Percentiles rank a stretch among this genome's conserved stretches.
Evolutionary conservation across 1,284 basidiomycete species (phyloP).

Genomic region (Cutaneotrichosporon dermatis): DNA sequence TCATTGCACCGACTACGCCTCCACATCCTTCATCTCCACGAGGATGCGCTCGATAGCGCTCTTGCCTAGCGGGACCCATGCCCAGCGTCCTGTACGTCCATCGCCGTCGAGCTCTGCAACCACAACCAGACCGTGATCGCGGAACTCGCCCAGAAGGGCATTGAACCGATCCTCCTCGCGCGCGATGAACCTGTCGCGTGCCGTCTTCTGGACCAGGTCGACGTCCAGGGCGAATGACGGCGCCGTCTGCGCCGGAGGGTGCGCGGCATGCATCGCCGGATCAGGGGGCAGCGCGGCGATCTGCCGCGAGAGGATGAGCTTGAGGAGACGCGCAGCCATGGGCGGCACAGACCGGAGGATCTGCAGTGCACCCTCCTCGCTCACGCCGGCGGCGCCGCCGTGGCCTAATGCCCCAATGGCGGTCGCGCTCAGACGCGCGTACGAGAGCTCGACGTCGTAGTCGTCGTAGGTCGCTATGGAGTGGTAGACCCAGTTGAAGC

Average conservation of each 20-base stretch:
- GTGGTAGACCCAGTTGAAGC: conserved; percentile 82
- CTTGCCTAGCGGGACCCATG: conserved; percentile 79
- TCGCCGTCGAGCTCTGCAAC: conserved; percentile 48
- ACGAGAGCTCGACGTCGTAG: conserved; percentile 71
- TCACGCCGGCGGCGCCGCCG: conserved; percentile 54
- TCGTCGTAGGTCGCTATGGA: conserved; percentile 74
- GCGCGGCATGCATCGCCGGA: conserved; percentile 21
- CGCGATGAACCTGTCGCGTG: conserved; percentile 70
- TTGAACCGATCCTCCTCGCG: conserved; percentile 77
- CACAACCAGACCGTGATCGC: conserved; percentile 77
- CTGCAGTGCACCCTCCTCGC: conserved; percentile 74
- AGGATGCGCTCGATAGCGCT: conserved; percentile 53
- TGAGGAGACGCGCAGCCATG: conserved; percentile 75
- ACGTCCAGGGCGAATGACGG: conserved; percentile 46
- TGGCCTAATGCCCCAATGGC: conserved; percentile 16
- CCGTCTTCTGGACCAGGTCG: conserved; percentile 40
- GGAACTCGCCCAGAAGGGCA: conserved; percentile 77
- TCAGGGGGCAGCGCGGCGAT: conserved; percentile 56
- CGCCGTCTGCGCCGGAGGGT: conserved; percentile 22
- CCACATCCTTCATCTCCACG: conserved; percentile 32
- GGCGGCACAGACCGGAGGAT: conserved; percentile 79
- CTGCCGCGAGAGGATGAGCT: conserved; percentile 62
- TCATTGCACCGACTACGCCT: conserved; percentile 11
- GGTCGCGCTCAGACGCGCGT: conserved; percentile 34
- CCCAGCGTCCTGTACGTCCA: conserved; percentile 48